Base-by-base conservation (phyloP, 805 yeast genomes). In the Pichia membranifaciens region DNA sequence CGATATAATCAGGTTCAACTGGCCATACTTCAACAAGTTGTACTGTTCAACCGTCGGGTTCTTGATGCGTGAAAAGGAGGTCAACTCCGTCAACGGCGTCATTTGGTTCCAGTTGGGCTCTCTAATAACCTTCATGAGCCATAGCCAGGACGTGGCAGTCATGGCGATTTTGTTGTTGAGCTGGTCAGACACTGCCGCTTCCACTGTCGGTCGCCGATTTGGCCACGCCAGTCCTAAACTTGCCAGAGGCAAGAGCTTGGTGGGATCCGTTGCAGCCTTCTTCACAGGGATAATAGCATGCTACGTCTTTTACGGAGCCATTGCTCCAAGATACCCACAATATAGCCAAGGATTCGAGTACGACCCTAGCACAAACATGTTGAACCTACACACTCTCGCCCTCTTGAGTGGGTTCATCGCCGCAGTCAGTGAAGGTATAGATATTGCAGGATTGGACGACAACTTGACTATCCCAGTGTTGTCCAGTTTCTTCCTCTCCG, bases 101-200 rank as follows among this genome's bases (percentile, higher is more conserved):
- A 74, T 88, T 43, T 93, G 89, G 85, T 93, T 88, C 62, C 68
- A 89, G 34, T 70, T 85, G 1, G 99, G 99, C 5, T 68, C 88
- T 40, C 69, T 79, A 22, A 68, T 87, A 53, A 87, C 89, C 9
- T 86, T 89, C 58, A 52, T 73, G 1, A 64, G 80, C 20, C 83
- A 80, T 57, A 81, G 91, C 13, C 87, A 88, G 66, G 99, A 93
- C 59, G 81, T 93, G 42, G 73, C 83, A 0, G 70, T 90, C 23
- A 73, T 88, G 70, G 73, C 95, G 20, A 80, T 89, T 3, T 72
- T 89, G 54, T 70, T 91, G 43, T 75, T 93, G 52, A 86, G 96
- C 60, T 93, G 98, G 98, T 89, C 96, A 5, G 99, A 93, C 61
- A 88, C 98, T 9, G 91, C 97, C 2, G 99, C 99, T 2, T 87